Conservation (phyloP, 2,329 filamentous ascomycete genomes). For the Fusarium sarcochroum region DNA sequence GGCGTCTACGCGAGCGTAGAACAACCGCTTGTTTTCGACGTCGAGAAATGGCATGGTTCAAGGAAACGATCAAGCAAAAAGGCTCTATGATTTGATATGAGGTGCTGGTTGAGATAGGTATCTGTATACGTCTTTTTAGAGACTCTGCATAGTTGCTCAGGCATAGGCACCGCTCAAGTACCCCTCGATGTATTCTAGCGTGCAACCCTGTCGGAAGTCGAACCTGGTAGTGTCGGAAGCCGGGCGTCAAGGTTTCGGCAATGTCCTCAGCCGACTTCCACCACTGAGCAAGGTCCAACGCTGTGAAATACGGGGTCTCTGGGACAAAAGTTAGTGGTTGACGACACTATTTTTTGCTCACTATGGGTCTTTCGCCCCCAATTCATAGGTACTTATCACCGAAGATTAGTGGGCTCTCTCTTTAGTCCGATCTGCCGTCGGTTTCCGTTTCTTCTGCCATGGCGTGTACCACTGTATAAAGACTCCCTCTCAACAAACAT, state of each 20-base stretch:
- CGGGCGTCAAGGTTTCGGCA: conserved; percentile 20
- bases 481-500: conserved; percentile 15
- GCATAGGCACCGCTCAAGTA: neutral
- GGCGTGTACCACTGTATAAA: conserved; percentile 25
- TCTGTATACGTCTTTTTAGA: neutral
- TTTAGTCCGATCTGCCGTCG: conserved; percentile 13
- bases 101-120: too few species aligned
- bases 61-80: neutral
- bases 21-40: conserved; percentile 53
- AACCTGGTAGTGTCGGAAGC: conserved; percentile 29
- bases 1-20: conserved; percentile 49
- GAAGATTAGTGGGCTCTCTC: neutral
- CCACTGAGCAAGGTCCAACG: neutral
- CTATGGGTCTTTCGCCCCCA: neutral
- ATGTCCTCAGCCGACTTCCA: conserved; percentile 13
- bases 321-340: neutral
- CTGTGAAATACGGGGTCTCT: conserved; percentile 12
- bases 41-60: conserved; percentile 35
- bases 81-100: neutral
- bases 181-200: conserved; percentile 12
- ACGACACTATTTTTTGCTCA: conserved; percentile 9
- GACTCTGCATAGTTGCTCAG: neutral
- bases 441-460: conserved; percentile 5
- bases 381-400: neutral
- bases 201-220: neutral